Evolutionary conservation across 208 protist genomes (phyloP).

Genomic region (Leishmania major): DNA sequence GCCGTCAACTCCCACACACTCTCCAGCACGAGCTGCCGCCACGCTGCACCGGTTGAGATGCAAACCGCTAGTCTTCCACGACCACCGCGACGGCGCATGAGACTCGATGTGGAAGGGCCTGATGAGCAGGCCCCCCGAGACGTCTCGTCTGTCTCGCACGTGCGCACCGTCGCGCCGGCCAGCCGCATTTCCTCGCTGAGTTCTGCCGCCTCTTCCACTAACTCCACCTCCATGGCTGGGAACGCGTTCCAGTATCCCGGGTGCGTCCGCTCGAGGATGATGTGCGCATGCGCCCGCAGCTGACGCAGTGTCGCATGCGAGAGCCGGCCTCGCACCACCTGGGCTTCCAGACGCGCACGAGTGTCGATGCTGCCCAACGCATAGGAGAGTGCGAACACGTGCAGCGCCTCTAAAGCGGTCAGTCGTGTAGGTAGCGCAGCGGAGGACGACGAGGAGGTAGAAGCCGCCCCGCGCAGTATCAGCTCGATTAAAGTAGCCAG

Average conservation of each 20-base stretch:
- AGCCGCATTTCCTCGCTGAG: slow-evolving; percentile 27
- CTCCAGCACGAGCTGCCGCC: slow-evolving; percentile 41
- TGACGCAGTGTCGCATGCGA: slow-evolving; percentile 32
- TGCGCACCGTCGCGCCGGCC: slow-evolving; percentile 14
- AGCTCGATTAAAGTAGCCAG: slow-evolving; percentile 37
- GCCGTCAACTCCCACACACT: slow-evolving; percentile 33
- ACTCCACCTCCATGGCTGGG: slow-evolving; percentile 36
- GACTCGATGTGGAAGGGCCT: not conserved
- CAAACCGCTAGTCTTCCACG: not conserved
- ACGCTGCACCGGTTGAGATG: slow-evolving; percentile 32
- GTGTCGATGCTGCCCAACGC: slow-evolving; percentile 40
- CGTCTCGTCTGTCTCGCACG: not conserved
- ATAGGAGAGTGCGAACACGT: slow-evolving; percentile 21
- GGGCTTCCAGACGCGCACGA: slow-evolving; percentile 28
- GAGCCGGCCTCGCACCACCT: slow-evolving; percentile 27
- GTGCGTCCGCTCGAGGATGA: slow-evolving; percentile 18
- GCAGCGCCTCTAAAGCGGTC: slow-evolving; percentile 23
- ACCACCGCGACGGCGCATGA: not conserved
- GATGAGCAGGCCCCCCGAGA: not conserved
- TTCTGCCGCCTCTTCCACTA: slow-evolving; percentile 13
- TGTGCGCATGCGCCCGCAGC: slow-evolving; percentile 18
- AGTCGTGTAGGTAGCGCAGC: slow-evolving; percentile 13
- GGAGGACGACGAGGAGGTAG: not conserved
- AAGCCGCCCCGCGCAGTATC: slow-evolving; percentile 21
- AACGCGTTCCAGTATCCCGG: slow-evolving; percentile 41